Evolutionary conservation across 345 rosid species (phyloP).

Genomic region (Melastoma malabathricum): DNA sequence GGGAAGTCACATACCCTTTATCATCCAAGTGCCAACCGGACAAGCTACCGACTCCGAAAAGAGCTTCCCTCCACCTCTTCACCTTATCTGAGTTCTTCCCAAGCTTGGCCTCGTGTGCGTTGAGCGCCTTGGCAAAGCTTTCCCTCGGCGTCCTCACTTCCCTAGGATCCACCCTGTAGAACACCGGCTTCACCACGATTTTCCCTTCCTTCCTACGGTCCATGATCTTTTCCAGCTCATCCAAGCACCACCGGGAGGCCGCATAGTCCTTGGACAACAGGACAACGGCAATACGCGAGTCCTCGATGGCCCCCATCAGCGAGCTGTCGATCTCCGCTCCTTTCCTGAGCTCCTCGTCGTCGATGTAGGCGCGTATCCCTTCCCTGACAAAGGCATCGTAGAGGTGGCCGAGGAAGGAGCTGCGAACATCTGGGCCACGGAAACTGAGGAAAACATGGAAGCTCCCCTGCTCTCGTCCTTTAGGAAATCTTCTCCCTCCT

Average conservation of each 20-base stretch:
- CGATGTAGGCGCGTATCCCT: neutral
- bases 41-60: neutral
- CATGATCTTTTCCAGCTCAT: constrained; percentile 1
- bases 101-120: neutral
- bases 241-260: constrained; percentile 1
- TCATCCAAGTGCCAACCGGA: neutral
- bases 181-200: neutral
- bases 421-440: neutral
- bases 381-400: neutral
- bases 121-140: neutral
- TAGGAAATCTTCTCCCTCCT: too few species aligned
- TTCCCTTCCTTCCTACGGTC: neutral
- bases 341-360: neutral
- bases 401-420: neutral
- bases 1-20: neutral
- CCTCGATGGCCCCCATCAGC: neutral
- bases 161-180: neutral
- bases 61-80: neutral
- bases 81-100: neutral
- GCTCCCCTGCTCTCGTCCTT: neutral
- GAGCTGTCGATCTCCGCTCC: neutral
- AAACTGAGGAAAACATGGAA: constrained; percentile 3
- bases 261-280: constrained; percentile 1
- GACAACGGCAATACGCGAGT: neutral
- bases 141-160: neutral